Percentiles rank a stretch among this genome's conserved stretches.
Evolutionary conservation across 2,329 filamentous ascomycete species (phyloP).

Genomic region (Polychaeton citri): DNA sequence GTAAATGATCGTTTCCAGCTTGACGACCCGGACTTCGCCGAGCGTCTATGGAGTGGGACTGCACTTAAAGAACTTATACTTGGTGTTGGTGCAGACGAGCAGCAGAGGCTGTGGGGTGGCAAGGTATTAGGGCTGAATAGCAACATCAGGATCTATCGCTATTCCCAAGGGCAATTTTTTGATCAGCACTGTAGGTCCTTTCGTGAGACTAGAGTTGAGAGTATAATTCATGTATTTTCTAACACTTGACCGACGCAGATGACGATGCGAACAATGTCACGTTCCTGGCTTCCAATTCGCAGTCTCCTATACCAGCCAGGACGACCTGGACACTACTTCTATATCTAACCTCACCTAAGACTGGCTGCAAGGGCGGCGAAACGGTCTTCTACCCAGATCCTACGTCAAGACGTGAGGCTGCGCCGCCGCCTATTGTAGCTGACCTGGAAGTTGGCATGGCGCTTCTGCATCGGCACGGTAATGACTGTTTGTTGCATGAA

Average conservation of each 20-base stretch:
- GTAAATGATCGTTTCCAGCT: conserved; percentile 86
- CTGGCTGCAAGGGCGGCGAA: conserved; percentile 71
- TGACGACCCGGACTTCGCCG: conserved; percentile 60
- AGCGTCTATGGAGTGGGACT: conserved; percentile 63
- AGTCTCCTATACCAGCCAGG: conserved; percentile 37
- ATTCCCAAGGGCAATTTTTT: conserved; percentile 77
- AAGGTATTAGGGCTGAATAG: conserved; percentile 71
- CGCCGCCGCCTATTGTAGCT: conserved; percentile 49
- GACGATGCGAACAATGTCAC: conserved; percentile 71
- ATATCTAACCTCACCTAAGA: conserved; percentile 64
- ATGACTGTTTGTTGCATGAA: conserved; percentile 82
- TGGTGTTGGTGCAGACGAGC: conserved; percentile 20
- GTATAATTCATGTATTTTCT: neutral
- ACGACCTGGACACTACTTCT: conserved; percentile 89
- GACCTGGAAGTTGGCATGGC: conserved; percentile 72
- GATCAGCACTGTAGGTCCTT: conserved; percentile 71
- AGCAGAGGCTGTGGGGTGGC: conserved; percentile 54
- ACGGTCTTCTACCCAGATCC: conserved; percentile 77
- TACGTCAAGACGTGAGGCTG: conserved; percentile 24
- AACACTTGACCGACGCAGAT: conserved; percentile 49
- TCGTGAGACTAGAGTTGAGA: neutral
- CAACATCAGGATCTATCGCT: conserved; percentile 82
- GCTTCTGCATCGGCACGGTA: conserved; percentile 75
- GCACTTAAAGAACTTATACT: conserved; percentile 51
- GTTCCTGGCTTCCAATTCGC: conserved; percentile 34